A percentile compares a stretch with the other conserved stretches of the same genome.
Conservation (phyloP, 2,329 filamentous ascomycete species). For the Corinectria fuckeliana region DNA sequence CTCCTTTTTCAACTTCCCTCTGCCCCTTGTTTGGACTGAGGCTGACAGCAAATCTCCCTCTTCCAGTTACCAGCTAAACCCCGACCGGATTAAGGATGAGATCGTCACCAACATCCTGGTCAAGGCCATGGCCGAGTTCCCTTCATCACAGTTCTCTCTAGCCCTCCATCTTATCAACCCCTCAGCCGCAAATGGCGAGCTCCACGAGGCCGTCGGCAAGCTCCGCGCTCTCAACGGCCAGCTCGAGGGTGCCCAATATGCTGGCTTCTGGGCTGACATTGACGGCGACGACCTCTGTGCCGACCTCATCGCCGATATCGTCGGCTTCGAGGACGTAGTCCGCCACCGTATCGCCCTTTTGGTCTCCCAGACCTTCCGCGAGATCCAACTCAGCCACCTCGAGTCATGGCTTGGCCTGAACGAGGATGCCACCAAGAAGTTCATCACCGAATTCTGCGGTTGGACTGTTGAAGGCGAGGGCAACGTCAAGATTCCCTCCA, state of each 20-base stretch:
- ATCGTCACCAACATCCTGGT: constrained; percentile 98
- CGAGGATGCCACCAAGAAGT: constrained; percentile 73
- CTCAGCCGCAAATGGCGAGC: constrained; percentile 71
- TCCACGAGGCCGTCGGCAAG: constrained; percentile 91
- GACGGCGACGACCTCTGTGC: constrained; percentile 96
- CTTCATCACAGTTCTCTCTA: constrained; percentile 92
- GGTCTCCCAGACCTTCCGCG: constrained; percentile 80
- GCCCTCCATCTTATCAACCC: constrained; percentile 92
- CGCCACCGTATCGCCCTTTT: constrained; percentile 88
- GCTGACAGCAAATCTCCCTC: constrained; percentile 28
- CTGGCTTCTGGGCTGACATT: constrained; percentile 89
- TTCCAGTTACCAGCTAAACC: constrained; percentile 97
- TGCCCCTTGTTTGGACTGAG: constrained; percentile 3
- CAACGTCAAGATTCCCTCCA: constrained; percentile 79
- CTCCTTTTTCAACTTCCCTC: background rate
- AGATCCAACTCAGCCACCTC: constrained; percentile 71
- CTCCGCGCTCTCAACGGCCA: constrained; percentile 83
- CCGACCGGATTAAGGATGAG: constrained; percentile 94
- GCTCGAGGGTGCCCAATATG: constrained; percentile 89
- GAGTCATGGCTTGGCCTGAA: constrained; percentile 79
- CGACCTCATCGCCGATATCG: constrained; percentile 91
- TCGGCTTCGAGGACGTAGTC: constrained; percentile 93
- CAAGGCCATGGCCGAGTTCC: constrained; percentile 97
- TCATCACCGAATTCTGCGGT: constrained; percentile 82
- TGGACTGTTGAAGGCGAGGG: constrained; percentile 78